These are phyloP conservation scores for Harringtonia lauricola DNA, from an alignment of 2,329 filamentous ascomycete genomes.

Conservation along the genomic window DNA sequence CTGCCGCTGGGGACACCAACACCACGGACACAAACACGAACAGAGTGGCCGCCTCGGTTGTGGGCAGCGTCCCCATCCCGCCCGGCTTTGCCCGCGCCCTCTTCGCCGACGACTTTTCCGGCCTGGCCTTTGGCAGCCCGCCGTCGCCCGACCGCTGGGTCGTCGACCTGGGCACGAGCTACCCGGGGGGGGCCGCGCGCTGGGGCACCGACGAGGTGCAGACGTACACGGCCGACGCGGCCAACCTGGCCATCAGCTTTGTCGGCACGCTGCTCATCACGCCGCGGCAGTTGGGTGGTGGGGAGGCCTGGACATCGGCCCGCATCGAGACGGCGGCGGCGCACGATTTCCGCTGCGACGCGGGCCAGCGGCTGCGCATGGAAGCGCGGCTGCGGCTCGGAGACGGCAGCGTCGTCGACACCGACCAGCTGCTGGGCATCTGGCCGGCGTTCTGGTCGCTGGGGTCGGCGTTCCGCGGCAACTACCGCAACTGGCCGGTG, in stretches of 20 bases:
- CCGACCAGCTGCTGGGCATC: slow-evolving; percentile 21
- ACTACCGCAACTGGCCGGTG: slow-evolving; percentile 28
- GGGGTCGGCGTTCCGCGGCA: slow-evolving; percentile 24
- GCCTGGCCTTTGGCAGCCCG: slow-evolving; percentile 16
- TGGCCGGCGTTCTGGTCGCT: slow-evolving; percentile 38
- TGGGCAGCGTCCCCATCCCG: slow-evolving; percentile 7
- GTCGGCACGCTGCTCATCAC: slow-evolving; percentile 25
- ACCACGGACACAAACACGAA: too few relatives aligned
- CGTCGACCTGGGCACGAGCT: slow-evolving; percentile 30
- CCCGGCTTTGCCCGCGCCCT: slow-evolving; percentile 19
- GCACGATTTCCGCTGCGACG: slow-evolving; percentile 22
- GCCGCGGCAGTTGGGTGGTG: slow-evolving; percentile 14
- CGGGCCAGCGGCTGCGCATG: slow-evolving; percentile 24
- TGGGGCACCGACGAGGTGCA: slow-evolving; percentile 40
- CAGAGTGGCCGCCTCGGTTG: background rate
- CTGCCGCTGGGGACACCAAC: too few relatives aligned
- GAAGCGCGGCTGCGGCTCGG: slow-evolving; percentile 28
- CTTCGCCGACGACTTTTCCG: slow-evolving; percentile 18
- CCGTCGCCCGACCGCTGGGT: slow-evolving; percentile 30
- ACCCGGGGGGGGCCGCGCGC: slow-evolving; percentile 30
- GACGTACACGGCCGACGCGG: slow-evolving; percentile 30
- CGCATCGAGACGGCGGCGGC: slow-evolving; percentile 27
- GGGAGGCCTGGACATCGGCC: slow-evolving; percentile 28
- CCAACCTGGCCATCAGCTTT: slow-evolving; percentile 29
- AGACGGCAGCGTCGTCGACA: too few relatives aligned